These are phyloP conservation scores for Zygosaccharomyces sapae DNA, from an alignment of 1,139 yeast genomes.

Conservation along the genomic window DNA sequence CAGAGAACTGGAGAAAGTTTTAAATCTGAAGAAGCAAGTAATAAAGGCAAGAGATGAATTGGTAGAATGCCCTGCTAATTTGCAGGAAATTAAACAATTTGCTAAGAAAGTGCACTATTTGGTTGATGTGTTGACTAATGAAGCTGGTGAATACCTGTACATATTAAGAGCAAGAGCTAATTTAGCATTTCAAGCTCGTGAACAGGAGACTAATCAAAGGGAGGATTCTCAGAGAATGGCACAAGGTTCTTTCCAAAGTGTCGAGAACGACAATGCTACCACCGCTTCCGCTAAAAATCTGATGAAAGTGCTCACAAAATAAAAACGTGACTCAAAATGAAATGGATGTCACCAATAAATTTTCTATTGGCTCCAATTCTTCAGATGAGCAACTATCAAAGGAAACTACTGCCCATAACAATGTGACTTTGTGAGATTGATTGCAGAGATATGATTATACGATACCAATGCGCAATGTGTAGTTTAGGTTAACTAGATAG, in stretches of 20 bases:
- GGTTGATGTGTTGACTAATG: slow-evolving; percentile 56
- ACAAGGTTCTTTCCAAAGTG: background rate
- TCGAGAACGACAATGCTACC: background rate
- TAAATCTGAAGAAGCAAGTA: slow-evolving; percentile 28
- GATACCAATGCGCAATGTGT: background rate
- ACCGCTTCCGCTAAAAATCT: background rate
- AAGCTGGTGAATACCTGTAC: slow-evolving; percentile 66
- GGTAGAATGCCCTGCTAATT: slow-evolving; percentile 47
- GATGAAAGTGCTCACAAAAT: background rate
- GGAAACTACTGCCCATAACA: background rate
- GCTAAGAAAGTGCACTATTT: slow-evolving; percentile 58
- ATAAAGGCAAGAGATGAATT: slow-evolving; percentile 48
- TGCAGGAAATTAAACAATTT: slow-evolving; percentile 49
- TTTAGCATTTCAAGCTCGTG: slow-evolving; percentile 70
- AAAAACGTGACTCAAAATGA: background rate
- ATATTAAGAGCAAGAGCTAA: slow-evolving; percentile 79
- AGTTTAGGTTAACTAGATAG: background rate
- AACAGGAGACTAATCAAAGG: slow-evolving; percentile 37
- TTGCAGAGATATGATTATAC: background rate
- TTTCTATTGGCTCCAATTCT: background rate
- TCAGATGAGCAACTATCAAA: background rate
- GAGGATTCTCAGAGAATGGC: background rate
- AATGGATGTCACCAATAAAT: too few species aligned
- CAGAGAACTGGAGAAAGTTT: slow-evolving; percentile 31
- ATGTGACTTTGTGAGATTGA: background rate